Percentiles rank a stretch among this genome's conserved stretches.
Conservation (phyloP, 192 early-diverging fungal species). For the Backusella tarrabulga region DNA sequence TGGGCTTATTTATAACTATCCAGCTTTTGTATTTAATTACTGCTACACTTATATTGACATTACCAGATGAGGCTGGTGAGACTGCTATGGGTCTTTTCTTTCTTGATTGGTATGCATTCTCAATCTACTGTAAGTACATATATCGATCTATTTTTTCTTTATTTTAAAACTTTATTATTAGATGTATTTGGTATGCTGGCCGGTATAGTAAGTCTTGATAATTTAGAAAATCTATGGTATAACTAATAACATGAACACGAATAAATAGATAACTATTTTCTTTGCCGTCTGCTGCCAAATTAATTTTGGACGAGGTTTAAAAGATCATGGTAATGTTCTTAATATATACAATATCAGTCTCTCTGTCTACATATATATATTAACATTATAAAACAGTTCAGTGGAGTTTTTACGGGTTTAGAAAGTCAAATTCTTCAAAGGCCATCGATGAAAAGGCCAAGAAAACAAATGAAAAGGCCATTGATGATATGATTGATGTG, state of each 20-base stretch:
- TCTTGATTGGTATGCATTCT: neutral
- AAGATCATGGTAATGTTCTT: neutral
- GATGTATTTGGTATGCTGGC: neutral
- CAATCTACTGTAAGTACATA: neutral
- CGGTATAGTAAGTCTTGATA: neutral
- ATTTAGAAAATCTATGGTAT: neutral
- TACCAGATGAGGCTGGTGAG: neutral
- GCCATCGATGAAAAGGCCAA: neutral
- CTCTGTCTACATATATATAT: neutral
- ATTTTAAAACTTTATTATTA: neutral
- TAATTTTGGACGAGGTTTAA: neutral
- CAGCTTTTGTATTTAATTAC: neutral
- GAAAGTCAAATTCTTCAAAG: neutral
- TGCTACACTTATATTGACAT: neutral
- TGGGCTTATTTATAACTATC: neutral
- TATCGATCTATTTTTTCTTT: neutral
- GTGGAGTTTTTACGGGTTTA: neutral
- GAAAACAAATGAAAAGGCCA: neutral
- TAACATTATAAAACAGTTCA: neutral
- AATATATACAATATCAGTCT: neutral
- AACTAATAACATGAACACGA: neutral
- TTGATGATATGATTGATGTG: neutral
- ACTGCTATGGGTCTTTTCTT: neutral
- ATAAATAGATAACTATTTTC: neutral
- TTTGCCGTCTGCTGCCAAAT: neutral